These are phyloP conservation scores for Curvularia lunata DNA, from an alignment of 2,329 filamentous ascomycete genomes.

Conservation along the genomic window DNA sequence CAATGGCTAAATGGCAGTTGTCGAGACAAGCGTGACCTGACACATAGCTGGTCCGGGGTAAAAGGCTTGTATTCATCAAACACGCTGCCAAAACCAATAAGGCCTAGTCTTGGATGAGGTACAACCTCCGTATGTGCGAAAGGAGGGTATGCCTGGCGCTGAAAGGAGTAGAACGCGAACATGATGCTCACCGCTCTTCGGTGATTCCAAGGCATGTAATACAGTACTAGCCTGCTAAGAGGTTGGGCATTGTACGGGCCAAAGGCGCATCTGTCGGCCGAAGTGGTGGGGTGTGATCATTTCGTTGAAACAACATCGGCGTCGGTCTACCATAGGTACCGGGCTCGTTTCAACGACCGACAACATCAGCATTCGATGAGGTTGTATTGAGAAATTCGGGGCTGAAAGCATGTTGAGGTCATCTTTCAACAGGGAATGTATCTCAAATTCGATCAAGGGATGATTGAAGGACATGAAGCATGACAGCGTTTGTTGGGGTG, in stretches of 20 bases:
- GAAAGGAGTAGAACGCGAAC: neutral
- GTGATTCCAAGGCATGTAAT: neutral
- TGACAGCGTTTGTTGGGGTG: neutral
- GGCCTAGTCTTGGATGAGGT: neutral
- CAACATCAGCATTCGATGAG: neutral
- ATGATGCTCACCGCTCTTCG: constrained; percentile 3
- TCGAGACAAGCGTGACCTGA: constrained; percentile 10
- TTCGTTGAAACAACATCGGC: constrained; percentile 8
- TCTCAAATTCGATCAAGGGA: neutral
- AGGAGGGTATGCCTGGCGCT: constrained; percentile 1
- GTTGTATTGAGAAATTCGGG: neutral
- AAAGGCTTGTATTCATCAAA: constrained; percentile 19
- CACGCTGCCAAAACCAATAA: neutral
- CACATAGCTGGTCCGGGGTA: constrained; percentile 18
- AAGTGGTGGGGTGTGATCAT: neutral
- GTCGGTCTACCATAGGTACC: neutral
- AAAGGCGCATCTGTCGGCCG: neutral
- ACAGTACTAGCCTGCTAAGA: neutral
- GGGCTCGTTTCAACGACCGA: neutral
- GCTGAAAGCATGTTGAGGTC: neutral
- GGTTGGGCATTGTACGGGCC: neutral
- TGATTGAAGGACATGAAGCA: neutral
- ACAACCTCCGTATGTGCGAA: constrained; percentile 9
- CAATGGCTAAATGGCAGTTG: constrained; percentile 34
- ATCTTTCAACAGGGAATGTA: neutral